phyloP scores from a whole-genome alignment of 257 asterid genomes.

The Catharanthus roseus region DNA sequence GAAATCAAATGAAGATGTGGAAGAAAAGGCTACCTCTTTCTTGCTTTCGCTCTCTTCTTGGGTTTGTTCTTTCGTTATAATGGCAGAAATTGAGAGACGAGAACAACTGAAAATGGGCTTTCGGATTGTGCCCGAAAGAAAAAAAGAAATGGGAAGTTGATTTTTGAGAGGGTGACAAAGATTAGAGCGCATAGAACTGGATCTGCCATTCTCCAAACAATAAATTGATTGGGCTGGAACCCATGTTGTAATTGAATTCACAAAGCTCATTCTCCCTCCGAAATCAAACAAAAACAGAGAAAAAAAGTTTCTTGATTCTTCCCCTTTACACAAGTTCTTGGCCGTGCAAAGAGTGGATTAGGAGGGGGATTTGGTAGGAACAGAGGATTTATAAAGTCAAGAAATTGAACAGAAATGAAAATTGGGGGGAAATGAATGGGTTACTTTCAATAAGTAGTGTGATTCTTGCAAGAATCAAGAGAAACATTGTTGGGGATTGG shows the following conservation, averaged over 20 bases:
- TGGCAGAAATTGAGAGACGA: constrained; percentile 19
- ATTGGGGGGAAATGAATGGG: too few relatives aligned
- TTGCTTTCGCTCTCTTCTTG: constrained; percentile 5
- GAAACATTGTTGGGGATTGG: too few relatives aligned
- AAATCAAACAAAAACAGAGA: background rate
- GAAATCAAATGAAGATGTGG: constrained; percentile 28
- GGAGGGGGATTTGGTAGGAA: too few relatives aligned
- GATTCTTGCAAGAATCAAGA: too few relatives aligned
- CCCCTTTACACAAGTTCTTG: too few relatives aligned
- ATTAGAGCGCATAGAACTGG: constrained; percentile 16
- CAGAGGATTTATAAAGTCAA: too few relatives aligned
- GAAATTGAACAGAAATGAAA: too few relatives aligned
- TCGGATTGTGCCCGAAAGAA: constrained; percentile 10
- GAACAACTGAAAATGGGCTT: constrained; percentile 13
- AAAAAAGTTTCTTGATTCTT: too few relatives aligned
- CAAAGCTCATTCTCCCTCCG: constrained; percentile 24
- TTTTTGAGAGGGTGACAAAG: constrained; percentile 21
- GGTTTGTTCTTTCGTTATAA: constrained; percentile 26
- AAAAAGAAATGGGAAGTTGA: constrained; percentile 17
- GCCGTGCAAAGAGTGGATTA: too few relatives aligned
- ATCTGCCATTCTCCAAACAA: constrained; percentile 11
- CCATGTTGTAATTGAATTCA: constrained; percentile 29
- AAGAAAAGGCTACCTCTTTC: background rate
- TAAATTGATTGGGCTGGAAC: constrained; percentile 15
- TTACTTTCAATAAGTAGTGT: too few relatives aligned